These are phyloP conservation scores for Aspergillus baeticus DNA, from an alignment of 495 filamentous ascomycete species.

Conservation along the genomic window DNA sequence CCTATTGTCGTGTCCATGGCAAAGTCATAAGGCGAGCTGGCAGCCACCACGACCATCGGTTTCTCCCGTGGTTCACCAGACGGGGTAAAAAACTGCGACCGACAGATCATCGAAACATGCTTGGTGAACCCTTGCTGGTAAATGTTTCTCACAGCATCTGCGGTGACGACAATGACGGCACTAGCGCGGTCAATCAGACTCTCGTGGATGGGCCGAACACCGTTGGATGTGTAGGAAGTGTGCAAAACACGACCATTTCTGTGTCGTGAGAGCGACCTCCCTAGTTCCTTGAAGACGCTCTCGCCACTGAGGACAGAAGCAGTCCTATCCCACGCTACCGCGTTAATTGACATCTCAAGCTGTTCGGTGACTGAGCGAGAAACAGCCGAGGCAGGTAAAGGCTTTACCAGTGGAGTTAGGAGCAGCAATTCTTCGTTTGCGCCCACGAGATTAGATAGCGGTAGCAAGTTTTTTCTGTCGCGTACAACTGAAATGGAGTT, in stretches of 20 bases:
- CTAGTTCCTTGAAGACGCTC: constrained; percentile 81
- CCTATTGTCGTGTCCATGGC: constrained; percentile 85
- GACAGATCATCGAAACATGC: constrained; percentile 92
- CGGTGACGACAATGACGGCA: constrained; percentile 82
- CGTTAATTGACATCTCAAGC: constrained; percentile 50
- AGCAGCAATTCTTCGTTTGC: constrained; percentile 81
- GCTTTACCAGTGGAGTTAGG: constrained; percentile 81
- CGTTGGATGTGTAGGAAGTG: constrained; percentile 88
- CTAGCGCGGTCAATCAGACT: constrained; percentile 83
- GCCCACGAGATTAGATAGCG: constrained; percentile 72
- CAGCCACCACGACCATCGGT: constrained; percentile 78
- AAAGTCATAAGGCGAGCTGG: constrained; percentile 92
- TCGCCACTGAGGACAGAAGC: constrained; percentile 81
- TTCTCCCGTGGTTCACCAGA: constrained; percentile 58
- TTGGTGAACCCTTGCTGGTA: constrained; percentile 92
- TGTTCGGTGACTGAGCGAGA: constrained; percentile 52
- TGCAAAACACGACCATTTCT: constrained; percentile 79
- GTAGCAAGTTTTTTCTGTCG: constrained; percentile 75
- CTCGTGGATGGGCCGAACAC: constrained; percentile 84
- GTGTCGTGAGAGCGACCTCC: constrained; percentile 75
- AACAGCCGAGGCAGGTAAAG: constrained; percentile 79
- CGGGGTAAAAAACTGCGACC: constrained; percentile 56
- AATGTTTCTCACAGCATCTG: constrained; percentile 84
- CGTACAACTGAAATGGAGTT: constrained; percentile 82
- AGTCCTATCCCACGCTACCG: constrained; percentile 55